Base-by-base conservation (phyloP, 2,329 filamentous ascomycete species). In the Fonsecaea pedrosoi region DNA sequence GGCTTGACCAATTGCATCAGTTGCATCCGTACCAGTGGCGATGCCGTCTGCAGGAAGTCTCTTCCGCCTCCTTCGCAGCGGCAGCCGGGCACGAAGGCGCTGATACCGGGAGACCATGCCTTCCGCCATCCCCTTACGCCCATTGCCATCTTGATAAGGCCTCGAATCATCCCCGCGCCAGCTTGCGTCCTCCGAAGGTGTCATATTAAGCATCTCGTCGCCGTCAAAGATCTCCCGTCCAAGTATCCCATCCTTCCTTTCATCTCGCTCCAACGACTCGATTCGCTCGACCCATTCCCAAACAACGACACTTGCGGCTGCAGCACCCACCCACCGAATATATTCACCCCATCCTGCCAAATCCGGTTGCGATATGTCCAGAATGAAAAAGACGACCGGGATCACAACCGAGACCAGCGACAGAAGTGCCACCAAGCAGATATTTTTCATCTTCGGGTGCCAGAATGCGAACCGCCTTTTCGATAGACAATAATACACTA, bases 231-330 rank as follows among this genome's bases (percentile, higher is more conserved):
- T 89, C 75, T 97, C 94, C 70, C 94, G 85, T 3, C 94, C 94
- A 1, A 97, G 81, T 63, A 97, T 96, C 0, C 94, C 94, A 73
- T 96, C 93, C 78, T 96, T 96, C 79, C 94, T 92, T 77, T 97
- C 93, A 77, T 97, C 93, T 72, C 94, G 87, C 80, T 97, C 94
- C 68, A 97, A 79, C 0, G 93, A 92, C 77, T 97, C 94, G 57
- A 97, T 97, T 32, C 94, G 87, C 78, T 97, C 94, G 2, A 97
- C 94, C 94, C 94, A 97, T 78, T 97, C 94, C 94, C 94, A 97
- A 1, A 97, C 94, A 25, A 97, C 92, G n/a, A 97, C 94, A 79
- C 92, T 96, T 34, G 94, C 94, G 1, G 93, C 93, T 0, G 94
- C 93, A 1, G 93, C 93, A 56, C 94, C 94, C n/a, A 97, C 94